phyloP scores from a whole-genome alignment of 2,329 filamentous ascomycete species.

The Lasiodiplodia hormozganensis region DNA sequence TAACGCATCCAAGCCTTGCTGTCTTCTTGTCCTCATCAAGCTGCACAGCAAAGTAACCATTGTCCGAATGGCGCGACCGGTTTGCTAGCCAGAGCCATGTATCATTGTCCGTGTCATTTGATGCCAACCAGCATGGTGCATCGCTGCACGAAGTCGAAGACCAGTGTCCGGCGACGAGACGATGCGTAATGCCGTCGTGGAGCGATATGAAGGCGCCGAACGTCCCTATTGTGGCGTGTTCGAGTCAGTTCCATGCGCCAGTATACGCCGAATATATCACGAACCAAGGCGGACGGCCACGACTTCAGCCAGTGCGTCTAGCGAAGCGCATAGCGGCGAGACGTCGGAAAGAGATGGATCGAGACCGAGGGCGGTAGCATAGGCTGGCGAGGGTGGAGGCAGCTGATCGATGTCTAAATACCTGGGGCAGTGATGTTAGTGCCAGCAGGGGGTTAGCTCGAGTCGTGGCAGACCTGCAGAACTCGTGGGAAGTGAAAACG shows the following conservation, averaged over 20 bases:
- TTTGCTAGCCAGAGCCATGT: constrained; percentile 4
- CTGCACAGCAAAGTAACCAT: neutral
- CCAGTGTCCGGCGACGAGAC: constrained; percentile 7
- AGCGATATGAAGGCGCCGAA: constrained; percentile 4
- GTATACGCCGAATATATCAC: too few species aligned
- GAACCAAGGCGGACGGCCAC: neutral
- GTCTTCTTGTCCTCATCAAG: neutral
- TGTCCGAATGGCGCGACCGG: neutral
- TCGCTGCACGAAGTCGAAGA: neutral
- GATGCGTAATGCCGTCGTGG: neutral
- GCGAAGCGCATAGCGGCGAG: neutral
- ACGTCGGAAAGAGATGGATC: neutral
- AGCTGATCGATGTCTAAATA: neutral
- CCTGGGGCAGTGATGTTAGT: neutral
- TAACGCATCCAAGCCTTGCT: constrained; percentile 1
- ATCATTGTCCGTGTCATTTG: neutral
- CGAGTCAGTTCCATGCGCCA: too few species aligned
- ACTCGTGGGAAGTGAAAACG: neutral
- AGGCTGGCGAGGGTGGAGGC: neutral
- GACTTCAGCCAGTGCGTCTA: neutral
- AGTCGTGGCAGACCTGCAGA: neutral
- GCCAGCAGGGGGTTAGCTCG: neutral
- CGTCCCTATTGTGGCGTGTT: neutral
- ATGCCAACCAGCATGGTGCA: neutral
- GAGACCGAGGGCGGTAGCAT: neutral